Conservation (phyloP, 768 basidiomycete genomes). For the Leccinum subtestaceum region DNA sequence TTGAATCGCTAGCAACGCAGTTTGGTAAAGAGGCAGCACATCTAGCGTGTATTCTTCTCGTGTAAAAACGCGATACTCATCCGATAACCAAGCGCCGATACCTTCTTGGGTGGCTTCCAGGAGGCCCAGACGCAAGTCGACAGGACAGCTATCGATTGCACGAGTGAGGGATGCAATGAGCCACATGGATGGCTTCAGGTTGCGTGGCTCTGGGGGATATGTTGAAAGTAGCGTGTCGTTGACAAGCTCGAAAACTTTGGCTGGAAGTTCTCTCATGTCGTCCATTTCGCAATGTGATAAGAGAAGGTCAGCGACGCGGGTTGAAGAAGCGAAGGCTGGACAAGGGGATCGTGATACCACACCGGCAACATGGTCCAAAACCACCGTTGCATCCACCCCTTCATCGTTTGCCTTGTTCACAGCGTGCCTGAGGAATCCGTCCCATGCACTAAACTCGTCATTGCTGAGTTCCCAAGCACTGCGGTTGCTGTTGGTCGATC, state of each 20-base stretch:
- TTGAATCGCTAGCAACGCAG: slow-evolving; percentile 50
- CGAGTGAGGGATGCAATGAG: slow-evolving; percentile 53
- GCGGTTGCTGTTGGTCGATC: slow-evolving; percentile 31
- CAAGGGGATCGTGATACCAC: slow-evolving; percentile 41
- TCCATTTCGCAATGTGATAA: slow-evolving; percentile 51
- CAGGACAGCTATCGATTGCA: slow-evolving; percentile 55
- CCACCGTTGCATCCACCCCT: slow-evolving; percentile 48
- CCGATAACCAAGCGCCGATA: slow-evolving; percentile 59
- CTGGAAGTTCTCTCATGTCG: slow-evolving; percentile 53
- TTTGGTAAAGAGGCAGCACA: slow-evolving; percentile 63
- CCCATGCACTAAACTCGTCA: slow-evolving; percentile 60
- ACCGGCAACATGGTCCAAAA: slow-evolving; percentile 57
- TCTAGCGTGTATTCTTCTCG: slow-evolving; percentile 57
- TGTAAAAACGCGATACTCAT: slow-evolving; percentile 50
- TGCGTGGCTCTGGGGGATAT: slow-evolving; percentile 63
- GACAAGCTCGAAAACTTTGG: slow-evolving; percentile 53
- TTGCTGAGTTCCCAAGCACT: slow-evolving; percentile 51
- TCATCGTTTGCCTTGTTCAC: slow-evolving; percentile 59
- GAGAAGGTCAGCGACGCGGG: slow-evolving; percentile 61
- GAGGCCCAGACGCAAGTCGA: slow-evolving; percentile 42
- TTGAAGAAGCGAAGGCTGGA: slow-evolving; percentile 40
- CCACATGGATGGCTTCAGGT: slow-evolving; percentile 59
- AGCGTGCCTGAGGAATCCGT: slow-evolving; percentile 49
- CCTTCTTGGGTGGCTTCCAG: slow-evolving; percentile 54
- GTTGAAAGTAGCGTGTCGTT: slow-evolving; percentile 56